Percentiles rank a stretch among this genome's conserved stretches.
phyloP scores from a whole-genome alignment of 768 basidiomycete genomes.

The Leucosporidium scottii region DNA sequence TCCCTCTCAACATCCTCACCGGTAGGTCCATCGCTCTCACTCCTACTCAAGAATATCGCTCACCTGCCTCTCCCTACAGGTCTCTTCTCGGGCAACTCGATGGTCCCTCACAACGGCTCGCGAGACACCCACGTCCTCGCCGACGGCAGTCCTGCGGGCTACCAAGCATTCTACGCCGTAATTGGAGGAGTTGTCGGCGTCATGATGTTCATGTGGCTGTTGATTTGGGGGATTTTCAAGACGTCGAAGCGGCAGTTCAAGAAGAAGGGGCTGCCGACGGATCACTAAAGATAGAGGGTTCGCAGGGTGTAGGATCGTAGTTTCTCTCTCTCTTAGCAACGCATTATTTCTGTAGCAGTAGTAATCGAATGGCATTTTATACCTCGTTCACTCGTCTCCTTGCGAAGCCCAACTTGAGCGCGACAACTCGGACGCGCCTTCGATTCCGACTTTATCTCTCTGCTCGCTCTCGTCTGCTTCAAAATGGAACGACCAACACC shows the following conservation, averaged over 20 bases:
- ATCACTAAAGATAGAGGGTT: no score
- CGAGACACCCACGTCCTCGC: background rate
- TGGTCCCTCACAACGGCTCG: slow-evolving; percentile 54
- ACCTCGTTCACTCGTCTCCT: background rate
- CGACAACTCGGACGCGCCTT: background rate
- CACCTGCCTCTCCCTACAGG: slow-evolving; percentile 46
- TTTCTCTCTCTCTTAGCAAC: no score
- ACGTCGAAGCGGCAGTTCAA: slow-evolving; percentile 11
- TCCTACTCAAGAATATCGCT: background rate
- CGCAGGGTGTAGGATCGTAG: no score
- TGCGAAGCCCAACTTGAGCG: no score
- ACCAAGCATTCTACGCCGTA: slow-evolving; percentile 10
- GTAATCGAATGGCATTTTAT: no score
- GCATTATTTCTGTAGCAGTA: no score
- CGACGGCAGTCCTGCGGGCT: slow-evolving; percentile 1
- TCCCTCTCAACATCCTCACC: slow-evolving; percentile 55
- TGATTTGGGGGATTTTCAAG: slow-evolving; percentile 25
- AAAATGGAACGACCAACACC: slow-evolving; percentile 32
- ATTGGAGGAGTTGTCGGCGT: slow-evolving; percentile 10
- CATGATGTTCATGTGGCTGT: slow-evolving; percentile 6
- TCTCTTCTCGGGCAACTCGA: slow-evolving; percentile 60
- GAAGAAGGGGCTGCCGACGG: background rate
- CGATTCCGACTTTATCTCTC: background rate
- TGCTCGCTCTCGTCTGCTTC: background rate
- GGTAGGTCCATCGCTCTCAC: slow-evolving; percentile 36